A percentile compares a stretch with the other conserved stretches of the same genome.
Evolutionary conservation across 2,329 filamentous ascomycete genomes (phyloP).

Genomic region (Talaromyces rugulosus): DNA sequence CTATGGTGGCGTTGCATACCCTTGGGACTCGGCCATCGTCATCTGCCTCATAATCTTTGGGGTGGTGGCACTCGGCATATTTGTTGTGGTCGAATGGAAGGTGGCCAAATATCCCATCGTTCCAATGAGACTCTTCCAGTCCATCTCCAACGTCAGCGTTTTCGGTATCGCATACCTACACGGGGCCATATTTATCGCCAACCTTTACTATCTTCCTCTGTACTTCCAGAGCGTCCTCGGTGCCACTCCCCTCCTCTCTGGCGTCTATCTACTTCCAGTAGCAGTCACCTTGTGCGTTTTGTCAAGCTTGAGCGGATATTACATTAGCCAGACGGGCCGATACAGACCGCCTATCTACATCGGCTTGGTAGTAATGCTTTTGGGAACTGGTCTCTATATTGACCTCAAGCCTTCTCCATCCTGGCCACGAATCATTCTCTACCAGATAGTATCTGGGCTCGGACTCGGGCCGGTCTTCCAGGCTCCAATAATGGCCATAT

Average conservation of each 20-base stretch:
- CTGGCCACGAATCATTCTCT: background rate
- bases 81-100: conserved; percentile 34
- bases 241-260: background rate
- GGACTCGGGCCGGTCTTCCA: background rate
- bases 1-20: conserved; percentile 58
- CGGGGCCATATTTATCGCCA: conserved; percentile 3
- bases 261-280: conserved; percentile 4
- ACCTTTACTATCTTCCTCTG: conserved; percentile 4
- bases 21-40: conserved; percentile 54
- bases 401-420: background rate
- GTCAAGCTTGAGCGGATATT: background rate
- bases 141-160: background rate
- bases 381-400: conserved; percentile 1
- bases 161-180: conserved; percentile 5
- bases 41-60: conserved; percentile 54
- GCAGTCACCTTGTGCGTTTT: background rate
- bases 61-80: conserved; percentile 21
- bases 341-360: background rate
- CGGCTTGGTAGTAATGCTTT: background rate
- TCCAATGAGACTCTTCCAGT: conserved; percentile 49
- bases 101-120: conserved; percentile 22
- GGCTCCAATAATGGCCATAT: background rate
- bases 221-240: conserved; percentile 3
- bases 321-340: background rate
- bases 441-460: background rate